These are phyloP conservation scores for Fremontodendron californicum DNA, from an alignment of 345 rosid genomes.

Conservation along the genomic window DNA sequence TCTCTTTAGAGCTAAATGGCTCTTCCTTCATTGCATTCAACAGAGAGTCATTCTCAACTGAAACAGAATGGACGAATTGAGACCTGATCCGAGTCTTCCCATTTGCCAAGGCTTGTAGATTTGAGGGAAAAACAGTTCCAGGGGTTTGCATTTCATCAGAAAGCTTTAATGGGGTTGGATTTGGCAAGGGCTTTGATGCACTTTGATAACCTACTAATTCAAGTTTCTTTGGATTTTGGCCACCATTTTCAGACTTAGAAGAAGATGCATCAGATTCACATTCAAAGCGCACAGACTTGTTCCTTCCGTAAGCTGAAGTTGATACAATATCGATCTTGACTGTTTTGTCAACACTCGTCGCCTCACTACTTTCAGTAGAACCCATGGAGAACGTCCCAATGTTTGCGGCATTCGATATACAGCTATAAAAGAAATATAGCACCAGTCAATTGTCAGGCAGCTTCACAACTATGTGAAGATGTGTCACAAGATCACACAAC, in stretches of 20 bases:
- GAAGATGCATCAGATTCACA: slow-evolving; percentile 39
- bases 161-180: slow-evolving; percentile 68
- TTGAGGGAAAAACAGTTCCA: slow-evolving; percentile 76
- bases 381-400: slow-evolving; percentile 30
- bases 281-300: slow-evolving; percentile 56
- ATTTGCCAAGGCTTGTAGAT: slow-evolving; percentile 35
- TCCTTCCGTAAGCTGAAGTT: slow-evolving; percentile 33
- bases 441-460: neutral
- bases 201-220: slow-evolving; percentile 26
- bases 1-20: slow-evolving; percentile 23
- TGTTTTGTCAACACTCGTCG: slow-evolving; percentile 27
- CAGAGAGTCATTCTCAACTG: slow-evolving; percentile 43
- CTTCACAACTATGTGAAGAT: neutral
- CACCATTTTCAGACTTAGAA: slow-evolving; percentile 35
- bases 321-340: slow-evolving; percentile 17
- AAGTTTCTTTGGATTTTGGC: slow-evolving; percentile 29
- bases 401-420: slow-evolving; percentile 38
- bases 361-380: slow-evolving; percentile 37
- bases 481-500: neutral
- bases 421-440: slow-evolving; percentile 35
- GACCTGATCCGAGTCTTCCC: slow-evolving; percentile 67
- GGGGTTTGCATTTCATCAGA: slow-evolving; percentile 98
- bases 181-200: slow-evolving; percentile 43
- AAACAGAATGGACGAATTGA: slow-evolving; percentile 61
- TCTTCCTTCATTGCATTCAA: slow-evolving; percentile 37